phyloP scores from a whole-genome alignment of 371 early-diverging fungal genomes.

The Gilbertella persicaria region DNA sequence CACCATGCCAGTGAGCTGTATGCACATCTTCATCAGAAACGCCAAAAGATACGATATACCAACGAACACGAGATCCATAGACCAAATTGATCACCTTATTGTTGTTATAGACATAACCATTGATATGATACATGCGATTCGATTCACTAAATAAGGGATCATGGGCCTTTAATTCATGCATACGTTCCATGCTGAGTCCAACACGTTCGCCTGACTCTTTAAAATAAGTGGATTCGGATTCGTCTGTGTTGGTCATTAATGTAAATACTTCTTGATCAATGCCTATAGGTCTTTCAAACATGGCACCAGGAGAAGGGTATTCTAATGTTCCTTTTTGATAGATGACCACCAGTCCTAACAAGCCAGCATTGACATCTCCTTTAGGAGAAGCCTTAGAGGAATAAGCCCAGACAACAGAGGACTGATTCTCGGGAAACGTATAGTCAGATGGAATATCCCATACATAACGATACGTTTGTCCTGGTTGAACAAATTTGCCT shows the following conservation, averaged over 20 bases:
- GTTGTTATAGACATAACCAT: conserved; percentile 53
- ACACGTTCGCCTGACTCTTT: conserved; percentile 32
- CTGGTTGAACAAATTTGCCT: conserved; percentile 32
- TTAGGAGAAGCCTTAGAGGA: conserved; percentile 36
- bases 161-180: conserved; percentile 6
- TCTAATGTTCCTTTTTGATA: conserved; percentile 40
- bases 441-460: conserved; percentile 47
- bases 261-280: conserved; percentile 49
- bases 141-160: conserved; percentile 43
- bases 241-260: conserved; percentile 48
- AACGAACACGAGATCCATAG: conserved; percentile 47
- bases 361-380: conserved; percentile 46
- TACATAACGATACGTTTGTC: conserved; percentile 37
- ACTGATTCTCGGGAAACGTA: conserved; percentile 29
- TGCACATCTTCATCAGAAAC: conserved; percentile 45
- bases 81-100: conserved; percentile 36
- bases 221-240: conserved; percentile 43
- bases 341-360: conserved; percentile 50
- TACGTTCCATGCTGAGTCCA: conserved; percentile 12
- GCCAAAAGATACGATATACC: conserved; percentile 50
- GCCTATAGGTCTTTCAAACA: conserved; percentile 27
- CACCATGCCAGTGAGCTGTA: conserved; percentile 60
- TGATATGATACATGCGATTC: conserved; percentile 54
- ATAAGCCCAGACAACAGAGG: conserved; percentile 50
- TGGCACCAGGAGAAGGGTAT: conserved; percentile 30